Percentiles rank a stretch among this genome's conserved stretches.
Evolutionary conservation across 306 rosid species (phyloP).

Genomic region (Arachis hypogaea): DNA sequence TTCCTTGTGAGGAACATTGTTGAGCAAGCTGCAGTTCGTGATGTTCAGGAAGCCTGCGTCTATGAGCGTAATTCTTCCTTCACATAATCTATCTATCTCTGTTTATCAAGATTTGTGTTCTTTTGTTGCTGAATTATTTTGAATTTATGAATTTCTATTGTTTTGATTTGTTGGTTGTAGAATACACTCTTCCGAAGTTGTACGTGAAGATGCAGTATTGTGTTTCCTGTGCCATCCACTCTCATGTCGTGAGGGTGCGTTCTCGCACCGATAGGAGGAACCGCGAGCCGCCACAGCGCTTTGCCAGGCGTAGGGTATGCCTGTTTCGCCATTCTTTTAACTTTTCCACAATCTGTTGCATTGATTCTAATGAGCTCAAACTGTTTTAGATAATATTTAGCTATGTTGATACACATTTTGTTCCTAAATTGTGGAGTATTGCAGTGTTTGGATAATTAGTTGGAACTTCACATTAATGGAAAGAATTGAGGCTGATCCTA

Average conservation of each 20-base stretch:
- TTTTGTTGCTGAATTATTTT: neutral
- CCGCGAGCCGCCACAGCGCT: slow-evolving; percentile 91
- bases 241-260: slow-evolving; percentile 94
- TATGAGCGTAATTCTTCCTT: slow-evolving; percentile 62
- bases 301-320: slow-evolving; percentile 77
- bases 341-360: neutral
- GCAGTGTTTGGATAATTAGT: too few species aligned
- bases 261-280: slow-evolving; percentile 84
- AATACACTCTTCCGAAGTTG: slow-evolving; percentile 87
- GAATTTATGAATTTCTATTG: neutral
- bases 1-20: slow-evolving; percentile 95
- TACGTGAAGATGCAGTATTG: slow-evolving; percentile 44
- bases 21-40: slow-evolving; percentile 96
- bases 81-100: too few species aligned
- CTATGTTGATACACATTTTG: neutral
- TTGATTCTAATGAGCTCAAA: neutral
- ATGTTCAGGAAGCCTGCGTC: slow-evolving; percentile 96
- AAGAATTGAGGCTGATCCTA: too few species aligned
- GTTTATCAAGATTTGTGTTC: neutral
- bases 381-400: too few species aligned
- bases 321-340: too few species aligned
- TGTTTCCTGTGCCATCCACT: slow-evolving; percentile 95
- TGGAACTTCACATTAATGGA: too few species aligned
- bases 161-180: slow-evolving; percentile 37
- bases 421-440: too few species aligned